These are phyloP conservation scores for Ramaria sp. DNA, from an alignment of 768 basidiomycete species.

Conservation along the genomic window DNA sequence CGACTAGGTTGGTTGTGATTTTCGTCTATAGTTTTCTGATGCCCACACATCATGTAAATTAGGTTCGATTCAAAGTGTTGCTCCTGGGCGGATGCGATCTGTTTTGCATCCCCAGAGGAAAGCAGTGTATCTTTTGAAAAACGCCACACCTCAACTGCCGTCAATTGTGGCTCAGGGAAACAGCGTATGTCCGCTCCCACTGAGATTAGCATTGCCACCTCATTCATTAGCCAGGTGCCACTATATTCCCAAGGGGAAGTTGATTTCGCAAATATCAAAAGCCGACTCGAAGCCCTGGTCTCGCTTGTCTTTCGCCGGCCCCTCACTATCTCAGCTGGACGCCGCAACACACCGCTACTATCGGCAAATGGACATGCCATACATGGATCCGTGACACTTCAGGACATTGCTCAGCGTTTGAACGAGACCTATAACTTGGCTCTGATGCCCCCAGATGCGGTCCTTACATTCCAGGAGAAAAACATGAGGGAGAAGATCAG, in stretches of 20 bases:
- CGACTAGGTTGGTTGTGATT: background rate
- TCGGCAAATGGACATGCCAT: background rate
- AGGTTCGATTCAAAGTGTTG: constrained; percentile 6
- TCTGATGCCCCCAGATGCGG: background rate
- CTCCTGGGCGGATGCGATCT: constrained; percentile 8
- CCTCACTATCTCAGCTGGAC: background rate
- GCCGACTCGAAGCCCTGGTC: background rate
- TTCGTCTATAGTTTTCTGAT: background rate
- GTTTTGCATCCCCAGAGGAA: constrained; percentile 7
- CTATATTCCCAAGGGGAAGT: background rate
- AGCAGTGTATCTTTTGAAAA: constrained; percentile 4
- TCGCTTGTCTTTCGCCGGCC: background rate
- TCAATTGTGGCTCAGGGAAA: background rate
- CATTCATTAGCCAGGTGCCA: background rate
- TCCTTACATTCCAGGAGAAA: background rate
- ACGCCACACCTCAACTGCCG: background rate
- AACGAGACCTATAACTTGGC: background rate
- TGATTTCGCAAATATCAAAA: background rate
- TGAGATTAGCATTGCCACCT: background rate
- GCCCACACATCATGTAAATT: background rate
- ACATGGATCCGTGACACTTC: background rate
- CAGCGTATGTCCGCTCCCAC: background rate
- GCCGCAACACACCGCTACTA: background rate
- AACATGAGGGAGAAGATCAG: background rate
- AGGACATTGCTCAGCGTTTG: constrained; percentile 7